These are phyloP conservation scores for Chlamydomonas eustigma DNA, from an alignment of 139 green algal genomes.

Conservation along the genomic window DNA sequence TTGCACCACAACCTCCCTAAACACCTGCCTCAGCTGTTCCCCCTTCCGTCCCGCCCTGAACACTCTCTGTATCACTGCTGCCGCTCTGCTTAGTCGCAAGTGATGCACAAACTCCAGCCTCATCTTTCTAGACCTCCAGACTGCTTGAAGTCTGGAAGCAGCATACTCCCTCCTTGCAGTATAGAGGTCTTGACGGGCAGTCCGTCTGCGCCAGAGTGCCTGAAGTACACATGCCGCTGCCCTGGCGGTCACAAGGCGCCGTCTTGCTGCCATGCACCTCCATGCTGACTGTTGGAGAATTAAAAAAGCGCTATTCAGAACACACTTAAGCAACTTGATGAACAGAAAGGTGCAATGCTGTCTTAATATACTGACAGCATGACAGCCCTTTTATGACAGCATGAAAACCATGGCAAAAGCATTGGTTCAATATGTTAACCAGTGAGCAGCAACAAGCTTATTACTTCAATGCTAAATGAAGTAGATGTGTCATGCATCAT, in stretches of 20 bases:
- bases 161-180: too few relatives aligned
- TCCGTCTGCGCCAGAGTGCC: background rate
- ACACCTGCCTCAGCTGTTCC: background rate
- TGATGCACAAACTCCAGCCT: background rate
- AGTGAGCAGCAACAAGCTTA: too few relatives aligned
- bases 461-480: too few relatives aligned
- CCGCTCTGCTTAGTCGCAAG: background rate
- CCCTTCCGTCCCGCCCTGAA: background rate
- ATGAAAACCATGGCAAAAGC: too few relatives aligned
- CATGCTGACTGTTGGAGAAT: background rate
- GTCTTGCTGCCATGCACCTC: background rate
- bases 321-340: too few relatives aligned
- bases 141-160: background rate
- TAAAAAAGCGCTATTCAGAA: too few relatives aligned
- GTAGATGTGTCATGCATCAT: too few relatives aligned
- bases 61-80: background rate
- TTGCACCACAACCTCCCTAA: background rate
- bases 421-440: too few relatives aligned
- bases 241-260: background rate
- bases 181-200: background rate
- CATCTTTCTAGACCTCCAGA: background rate
- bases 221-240: background rate
- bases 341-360: too few relatives aligned
- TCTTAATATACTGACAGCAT: too few relatives aligned
- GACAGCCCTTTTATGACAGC: too few relatives aligned